These are phyloP conservation scores for Tulasnella sp. DNA, from an alignment of 768 basidiomycete species.

Conservation along the genomic window DNA sequence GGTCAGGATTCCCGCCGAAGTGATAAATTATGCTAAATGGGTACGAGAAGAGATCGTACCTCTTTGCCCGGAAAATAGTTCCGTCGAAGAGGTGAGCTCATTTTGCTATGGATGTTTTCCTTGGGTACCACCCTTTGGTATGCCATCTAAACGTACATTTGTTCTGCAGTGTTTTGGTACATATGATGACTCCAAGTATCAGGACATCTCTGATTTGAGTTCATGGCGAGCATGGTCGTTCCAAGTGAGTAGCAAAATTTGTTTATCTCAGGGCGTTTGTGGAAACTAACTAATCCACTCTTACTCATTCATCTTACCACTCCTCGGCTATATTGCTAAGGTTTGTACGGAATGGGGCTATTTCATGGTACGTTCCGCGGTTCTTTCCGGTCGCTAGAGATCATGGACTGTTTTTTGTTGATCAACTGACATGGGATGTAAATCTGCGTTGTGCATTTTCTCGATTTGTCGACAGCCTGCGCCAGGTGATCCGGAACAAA, in stretches of 20 bases:
- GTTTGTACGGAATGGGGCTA: slow-evolving; percentile 94
- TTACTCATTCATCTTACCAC: too few species aligned
- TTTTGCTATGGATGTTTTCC: neutral
- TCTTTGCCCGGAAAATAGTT: slow-evolving; percentile 38
- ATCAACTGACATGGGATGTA: neutral
- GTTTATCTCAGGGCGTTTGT: neutral
- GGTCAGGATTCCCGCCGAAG: slow-evolving; percentile 33
- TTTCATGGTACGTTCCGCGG: slow-evolving; percentile 46
- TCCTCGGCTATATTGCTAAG: too few species aligned
- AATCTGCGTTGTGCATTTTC: too few species aligned
- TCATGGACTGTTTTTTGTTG: neutral
- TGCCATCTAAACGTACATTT: neutral
- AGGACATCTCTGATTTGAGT: slow-evolving; percentile 46
- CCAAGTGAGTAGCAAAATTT: slow-evolving; percentile 39
- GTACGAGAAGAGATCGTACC: slow-evolving; percentile 58
- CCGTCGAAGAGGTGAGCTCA: slow-evolving; percentile 38
- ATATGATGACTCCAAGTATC: slow-evolving; percentile 52
- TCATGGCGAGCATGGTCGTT: slow-evolving; percentile 82
- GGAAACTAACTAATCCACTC: neutral
- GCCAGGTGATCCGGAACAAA: slow-evolving; percentile 53
- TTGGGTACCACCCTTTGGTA: neutral
- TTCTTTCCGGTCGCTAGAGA: neutral
- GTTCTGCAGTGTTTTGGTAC: slow-evolving; percentile 70
- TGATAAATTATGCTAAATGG: slow-evolving; percentile 64
- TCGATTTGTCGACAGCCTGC: slow-evolving; percentile 38